Evolutionary conservation across 805 yeast genomes (phyloP).

Genomic region (Trichomonascus vanleenenianus): DNA sequence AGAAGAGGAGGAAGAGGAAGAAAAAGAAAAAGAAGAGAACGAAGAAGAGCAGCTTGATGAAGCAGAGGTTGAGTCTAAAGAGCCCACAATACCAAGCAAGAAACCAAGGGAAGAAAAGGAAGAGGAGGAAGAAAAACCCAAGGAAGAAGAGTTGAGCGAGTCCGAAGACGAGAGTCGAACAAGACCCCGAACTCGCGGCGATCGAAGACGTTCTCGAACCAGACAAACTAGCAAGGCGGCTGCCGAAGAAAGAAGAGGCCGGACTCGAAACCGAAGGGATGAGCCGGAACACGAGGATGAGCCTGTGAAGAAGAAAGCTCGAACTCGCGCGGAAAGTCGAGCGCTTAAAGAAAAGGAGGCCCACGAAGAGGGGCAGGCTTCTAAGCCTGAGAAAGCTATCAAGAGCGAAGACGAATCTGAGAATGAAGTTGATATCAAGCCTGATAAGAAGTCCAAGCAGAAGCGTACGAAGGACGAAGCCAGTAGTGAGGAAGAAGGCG

Average conservation of each 20-base stretch:
- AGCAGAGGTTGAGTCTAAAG: slow-evolving; percentile 9
- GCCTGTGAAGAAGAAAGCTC: too few species aligned
- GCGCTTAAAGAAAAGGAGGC: slow-evolving; percentile 1
- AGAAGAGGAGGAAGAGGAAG: slow-evolving; percentile 8
- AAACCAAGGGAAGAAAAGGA: slow-evolving; percentile 3
- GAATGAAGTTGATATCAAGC: slow-evolving; percentile 8
- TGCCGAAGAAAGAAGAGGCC: too few species aligned
- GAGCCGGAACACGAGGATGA: too few species aligned
- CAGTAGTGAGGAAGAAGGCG: slow-evolving; percentile 3
- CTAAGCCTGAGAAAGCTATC: slow-evolving; percentile 1
- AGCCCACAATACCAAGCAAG: too few species aligned
- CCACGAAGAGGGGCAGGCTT: slow-evolving; percentile 2
- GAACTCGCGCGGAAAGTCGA: too few species aligned
- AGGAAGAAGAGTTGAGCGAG: background rate
- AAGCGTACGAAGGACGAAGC: slow-evolving; percentile 15
- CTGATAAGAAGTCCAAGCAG: slow-evolving; percentile 10
- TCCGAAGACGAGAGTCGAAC: too few species aligned
- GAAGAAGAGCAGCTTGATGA: slow-evolving; percentile 12
- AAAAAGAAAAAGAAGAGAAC: slow-evolving; percentile 12
- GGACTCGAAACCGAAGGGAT: too few species aligned
- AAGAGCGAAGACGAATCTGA: slow-evolving; percentile 3
- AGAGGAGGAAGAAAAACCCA: slow-evolving; percentile 3
- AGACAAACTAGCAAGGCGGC: too few species aligned
- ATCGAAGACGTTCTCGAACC: too few species aligned
- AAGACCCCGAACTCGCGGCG: too few species aligned